Base-by-base conservation (phyloP, 2,329 filamentous ascomycete species). In the Stemphylium vesicarium region DNA sequence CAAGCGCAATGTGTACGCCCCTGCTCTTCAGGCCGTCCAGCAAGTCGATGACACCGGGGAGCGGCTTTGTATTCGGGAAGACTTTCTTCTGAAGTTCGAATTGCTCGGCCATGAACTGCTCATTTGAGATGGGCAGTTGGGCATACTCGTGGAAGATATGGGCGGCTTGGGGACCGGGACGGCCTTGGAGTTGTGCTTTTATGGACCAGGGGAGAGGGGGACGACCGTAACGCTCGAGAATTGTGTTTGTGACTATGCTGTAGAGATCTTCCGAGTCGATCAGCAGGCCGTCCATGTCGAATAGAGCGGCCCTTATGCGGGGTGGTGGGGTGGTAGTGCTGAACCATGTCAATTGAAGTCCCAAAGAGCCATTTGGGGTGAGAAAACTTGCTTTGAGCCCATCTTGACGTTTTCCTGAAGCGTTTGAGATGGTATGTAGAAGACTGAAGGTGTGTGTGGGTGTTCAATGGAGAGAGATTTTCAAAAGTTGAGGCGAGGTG, bases 221-320 rank as follows among this genome's bases (percentile, higher is more conserved):
- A 44, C 86, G 86, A 68, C 83, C 52, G 76, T 95, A 91, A 71
- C 89, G 87, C 52, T 83, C 81, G 35, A 99, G 87, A 33, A 98
- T 84, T 20, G 86, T 81, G 78, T 99, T 97, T 57, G 92, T 89
- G 77, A 90, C 89, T 22, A 85, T 74, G 0, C 92, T 95, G 81
- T 98, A 98, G 54, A 86, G 80, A 71, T 98, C 95, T 80, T 98
- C 95, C 31, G 91, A 92, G 77, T 98, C 88, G 72, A 99, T 90
- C 16, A 99, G 85, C 32, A 99, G 88, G 57, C 95, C 95, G 77
- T 99, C 95, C 93, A 98, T 97, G 81, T 99, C 95, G 76, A 99
- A 98, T 62, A 99, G 88, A 77, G 93, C 97, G 65, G 94, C 95
- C 65, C 92, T 85, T 55, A 98, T 83, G 87, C 16, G 91, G 89